Evolutionary conservation across 805 yeast species (phyloP), one percentile per base, ranked within the genome.

Genomic region (Barnettozyma pratensis): DNA sequence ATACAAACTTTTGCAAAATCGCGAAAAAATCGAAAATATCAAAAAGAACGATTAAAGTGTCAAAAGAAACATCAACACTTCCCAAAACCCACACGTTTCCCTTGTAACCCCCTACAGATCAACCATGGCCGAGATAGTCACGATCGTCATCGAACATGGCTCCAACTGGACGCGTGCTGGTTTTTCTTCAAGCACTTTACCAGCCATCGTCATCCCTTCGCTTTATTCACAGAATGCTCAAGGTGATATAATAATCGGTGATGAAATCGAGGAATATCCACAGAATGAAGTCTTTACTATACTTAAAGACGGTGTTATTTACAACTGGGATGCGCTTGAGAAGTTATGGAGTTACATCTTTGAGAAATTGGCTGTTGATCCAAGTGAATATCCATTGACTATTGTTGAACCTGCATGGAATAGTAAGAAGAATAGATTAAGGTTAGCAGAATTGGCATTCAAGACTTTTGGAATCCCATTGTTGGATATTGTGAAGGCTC

Each of bases 381-480:
- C 85, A 1, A 65, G 68, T 6, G 96, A 88, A 46, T 74, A 73
- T 47, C 95, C 96, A 0, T 69, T 89, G 47, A 74, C 76, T 8
- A 63, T 81, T 60, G 72, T 79, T 5, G 87, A 82, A 62, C 84
- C 84, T 55, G 65, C 81, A 14, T 85, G 94, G 91, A 83, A 81
- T 61, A 75, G 84, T 25, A 67, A 74, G 52, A 77, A 80, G 55
- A 79, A 77, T 59, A 76, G 79, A 54, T 61, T 72, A 9, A 75
- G 76, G 46, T 74, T 86, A 10, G 75, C 83, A 41, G 88, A 88
- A 58, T 62, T 85, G 42, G 95, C 87, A 3, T 86, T 91, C 63
- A 91, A 85, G 59, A 78, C 75, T 47, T 72, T 87, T 39, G 70
- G 81, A 42, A 87, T 87, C 9, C 96, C 96, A 0, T 76, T 85